Evolutionary conservation across 2,329 filamentous ascomycete species (phyloP).

Genomic region (Hymenoscyphus scutula): DNA sequence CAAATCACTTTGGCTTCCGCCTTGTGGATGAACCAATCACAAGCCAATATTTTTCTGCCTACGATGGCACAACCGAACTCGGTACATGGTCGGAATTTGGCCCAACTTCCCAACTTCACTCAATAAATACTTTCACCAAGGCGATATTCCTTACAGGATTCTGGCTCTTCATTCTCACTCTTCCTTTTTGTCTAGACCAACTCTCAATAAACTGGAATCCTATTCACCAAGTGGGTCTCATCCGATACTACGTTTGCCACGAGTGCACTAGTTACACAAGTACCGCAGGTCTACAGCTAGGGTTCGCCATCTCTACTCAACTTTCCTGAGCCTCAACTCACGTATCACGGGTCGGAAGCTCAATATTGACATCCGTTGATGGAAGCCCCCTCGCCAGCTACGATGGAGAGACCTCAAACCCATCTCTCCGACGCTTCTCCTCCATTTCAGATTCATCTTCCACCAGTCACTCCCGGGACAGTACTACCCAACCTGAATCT

Average conservation of each 20-base stretch:
- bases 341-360: not conserved
- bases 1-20: conserved; percentile 3
- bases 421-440: conserved; percentile 12
- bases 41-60: not conserved
- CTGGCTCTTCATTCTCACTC: not conserved
- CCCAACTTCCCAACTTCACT: not conserved
- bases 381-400: not conserved
- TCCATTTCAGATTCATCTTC: conserved; percentile 7
- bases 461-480: not conserved
- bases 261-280: conserved; percentile 1
- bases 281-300: not conserved
- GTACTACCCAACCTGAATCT: conserved; percentile 20
- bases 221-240: not conserved
- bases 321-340: not conserved
- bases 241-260: not conserved
- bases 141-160: not conserved
- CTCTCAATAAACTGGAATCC: not conserved
- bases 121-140: not conserved
- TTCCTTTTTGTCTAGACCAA: not conserved
- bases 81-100: not conserved
- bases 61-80: not conserved
- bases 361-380: not conserved
- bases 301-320: not conserved
- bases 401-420: not conserved
- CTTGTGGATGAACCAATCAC: not conserved